Base-by-base conservation (phyloP, 2,329 filamentous ascomycete genomes). In the Rutstroemia sp. region DNA sequence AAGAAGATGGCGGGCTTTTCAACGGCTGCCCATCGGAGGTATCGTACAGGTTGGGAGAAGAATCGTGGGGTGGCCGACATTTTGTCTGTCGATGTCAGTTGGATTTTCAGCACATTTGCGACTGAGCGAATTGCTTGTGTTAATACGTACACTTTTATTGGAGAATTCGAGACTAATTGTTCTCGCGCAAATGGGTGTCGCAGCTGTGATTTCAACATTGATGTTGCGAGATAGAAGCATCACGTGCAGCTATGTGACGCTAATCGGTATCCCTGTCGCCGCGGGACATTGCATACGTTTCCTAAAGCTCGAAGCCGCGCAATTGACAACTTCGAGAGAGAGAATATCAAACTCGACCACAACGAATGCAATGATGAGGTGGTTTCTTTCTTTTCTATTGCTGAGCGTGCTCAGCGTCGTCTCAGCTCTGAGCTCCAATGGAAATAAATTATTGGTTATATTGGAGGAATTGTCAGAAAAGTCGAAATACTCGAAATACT, bases 1-100 rank as follows among this genome's bases (percentile, higher is more conserved):
- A 84, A 97, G 80, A 96, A 95, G 76, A 91, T 87, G 58, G 91
- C 91, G 51, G 94, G 94, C 72, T 88, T 88, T 73, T 94, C 87
- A 75, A 90, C 86, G 51, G 88, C 81, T 53, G 91, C 85, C 90
- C 92, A 97, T 74, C 86, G 86, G 68, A 88, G 75, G 83, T 96
- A 97, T 67, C 84, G 84, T 71, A 95, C 69, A 62, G 94, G 94
- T 58, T 82, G 80, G 64, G 83, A 80, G 84, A 87, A 96, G 87
- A 99, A 96, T 68, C 79, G 78, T 66, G 90, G 87, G 55, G 80
- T 78, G 59, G 79, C 66, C 61, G 82, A 79, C 86, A 91, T 91
- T 61, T 63, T 75, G 70, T 62, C 70, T 70, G 60, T 17, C 52
- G 14, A 38, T 39, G 25, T 61, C 60, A 64, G 60, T 23, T 39